These are phyloP conservation scores for Aureobasidium pullulans DNA, from an alignment of 2,329 filamentous ascomycete genomes.

Conservation along the genomic window DNA sequence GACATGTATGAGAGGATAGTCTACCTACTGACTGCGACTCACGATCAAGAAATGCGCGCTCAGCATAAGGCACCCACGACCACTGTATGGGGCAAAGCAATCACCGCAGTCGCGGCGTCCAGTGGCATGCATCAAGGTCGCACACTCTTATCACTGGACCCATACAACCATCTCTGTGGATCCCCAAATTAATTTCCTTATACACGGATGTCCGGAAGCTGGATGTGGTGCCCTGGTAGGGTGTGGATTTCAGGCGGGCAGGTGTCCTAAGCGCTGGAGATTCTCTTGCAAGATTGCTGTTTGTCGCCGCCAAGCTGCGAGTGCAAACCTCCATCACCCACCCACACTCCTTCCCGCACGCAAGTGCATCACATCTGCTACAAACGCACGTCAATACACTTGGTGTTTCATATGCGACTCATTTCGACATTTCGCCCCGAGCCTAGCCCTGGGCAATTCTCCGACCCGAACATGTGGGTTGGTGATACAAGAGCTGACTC, in stretches of 20 bases:
- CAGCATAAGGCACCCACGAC: neutral
- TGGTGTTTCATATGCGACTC: conserved; percentile 1
- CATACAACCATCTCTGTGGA: neutral
- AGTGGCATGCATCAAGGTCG: neutral
- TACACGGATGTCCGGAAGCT: neutral
- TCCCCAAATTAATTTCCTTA: neutral
- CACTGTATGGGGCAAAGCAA: neutral
- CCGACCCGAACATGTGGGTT: neutral
- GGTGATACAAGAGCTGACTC: neutral
- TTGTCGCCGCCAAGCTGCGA: neutral
- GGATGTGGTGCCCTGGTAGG: neutral
- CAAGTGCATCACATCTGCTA: conserved; percentile 1
- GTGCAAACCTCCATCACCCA: neutral
- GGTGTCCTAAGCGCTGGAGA: neutral
- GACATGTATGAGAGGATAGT: neutral
- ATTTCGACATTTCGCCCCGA: neutral
- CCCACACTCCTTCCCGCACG: no score
- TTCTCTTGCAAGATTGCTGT: neutral
- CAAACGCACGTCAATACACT: conserved; percentile 6
- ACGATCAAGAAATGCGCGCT: neutral
- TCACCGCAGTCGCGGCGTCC: neutral
- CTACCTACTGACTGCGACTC: neutral
- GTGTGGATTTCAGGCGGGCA: neutral
- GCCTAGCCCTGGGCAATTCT: neutral
- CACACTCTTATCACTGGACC: neutral